Conservation (phyloP, 2,329 filamentous ascomycete genomes). For the Cladosporium austrohemisphaericum region DNA sequence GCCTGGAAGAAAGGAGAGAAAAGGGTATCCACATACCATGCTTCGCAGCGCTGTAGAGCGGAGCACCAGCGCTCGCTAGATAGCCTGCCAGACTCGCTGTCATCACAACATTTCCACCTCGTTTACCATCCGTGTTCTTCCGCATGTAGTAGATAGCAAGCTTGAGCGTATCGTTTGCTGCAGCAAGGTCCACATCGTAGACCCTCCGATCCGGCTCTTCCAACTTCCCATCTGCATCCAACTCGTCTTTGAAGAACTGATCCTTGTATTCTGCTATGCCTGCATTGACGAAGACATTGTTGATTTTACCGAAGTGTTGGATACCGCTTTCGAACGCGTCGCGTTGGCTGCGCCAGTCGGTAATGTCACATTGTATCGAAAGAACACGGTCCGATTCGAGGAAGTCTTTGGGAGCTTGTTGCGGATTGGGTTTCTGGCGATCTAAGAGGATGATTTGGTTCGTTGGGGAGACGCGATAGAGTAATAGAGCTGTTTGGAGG, state of each 20-base stretch:
- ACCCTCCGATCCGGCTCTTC: constrained; percentile 45
- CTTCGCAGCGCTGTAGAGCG: constrained; percentile 49
- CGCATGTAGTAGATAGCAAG: constrained; percentile 47
- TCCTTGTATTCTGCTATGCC: constrained; percentile 48
- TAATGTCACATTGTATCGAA: constrained; percentile 41
- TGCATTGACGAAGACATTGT: constrained; percentile 49
- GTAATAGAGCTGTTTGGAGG: constrained; percentile 29
- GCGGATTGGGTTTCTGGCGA: constrained; percentile 19
- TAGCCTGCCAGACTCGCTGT: constrained; percentile 50
- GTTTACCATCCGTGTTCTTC: constrained; percentile 33
- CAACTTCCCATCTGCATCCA: constrained; percentile 41
- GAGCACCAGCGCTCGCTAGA: constrained; percentile 46
- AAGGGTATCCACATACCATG: constrained; percentile 33
- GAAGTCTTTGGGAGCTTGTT: constrained; percentile 8
- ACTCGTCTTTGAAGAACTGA: constrained; percentile 47
- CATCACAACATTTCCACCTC: constrained; percentile 45
- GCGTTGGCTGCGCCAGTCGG: constrained; percentile 44
- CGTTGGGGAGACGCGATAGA: constrained; percentile 25
- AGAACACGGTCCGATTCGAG: constrained; percentile 28
- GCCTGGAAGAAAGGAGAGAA: constrained; percentile 12
- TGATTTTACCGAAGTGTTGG: constrained; percentile 42
- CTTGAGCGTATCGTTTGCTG: constrained; percentile 46
- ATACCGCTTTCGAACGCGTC: constrained; percentile 42
- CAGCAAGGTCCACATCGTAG: constrained; percentile 46
- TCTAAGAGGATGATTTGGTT: constrained; percentile 32